Conservation (phyloP, 2,329 filamentous ascomycete genomes). For the Talaromyces sp. region DNA sequence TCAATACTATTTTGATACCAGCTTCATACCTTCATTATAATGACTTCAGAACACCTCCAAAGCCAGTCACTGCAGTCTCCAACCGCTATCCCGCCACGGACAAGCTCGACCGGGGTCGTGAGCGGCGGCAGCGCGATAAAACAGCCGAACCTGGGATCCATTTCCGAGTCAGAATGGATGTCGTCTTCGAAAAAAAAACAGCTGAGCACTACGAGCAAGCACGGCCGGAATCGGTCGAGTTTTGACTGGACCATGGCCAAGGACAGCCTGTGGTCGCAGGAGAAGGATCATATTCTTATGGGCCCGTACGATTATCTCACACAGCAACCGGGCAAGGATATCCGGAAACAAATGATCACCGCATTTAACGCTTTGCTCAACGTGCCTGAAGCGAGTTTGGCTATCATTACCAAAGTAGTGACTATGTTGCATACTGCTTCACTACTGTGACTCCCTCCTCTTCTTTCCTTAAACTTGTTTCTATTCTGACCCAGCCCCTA, state of each 20-base stretch:
- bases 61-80: slow-evolving; percentile 47
- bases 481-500: slow-evolving; percentile 11
- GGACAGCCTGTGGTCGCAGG: slow-evolving; percentile 31
- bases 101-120: slow-evolving; percentile 59
- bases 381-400: slow-evolving; percentile 36
- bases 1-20: not conserved
- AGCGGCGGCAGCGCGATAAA: slow-evolving; percentile 26
- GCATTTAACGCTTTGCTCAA: slow-evolving; percentile 43
- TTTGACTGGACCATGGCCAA: slow-evolving; percentile 35
- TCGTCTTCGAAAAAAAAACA: slow-evolving; percentile 34
- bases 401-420: slow-evolving; percentile 40
- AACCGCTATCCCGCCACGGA: slow-evolving; percentile 67
- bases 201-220: slow-evolving; percentile 22
- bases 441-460: slow-evolving; percentile 30
- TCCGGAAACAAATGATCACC: slow-evolving; percentile 40
- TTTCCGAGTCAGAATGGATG: slow-evolving; percentile 61
- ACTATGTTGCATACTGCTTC: slow-evolving; percentile 45
- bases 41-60: not conserved
- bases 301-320: slow-evolving; percentile 44
- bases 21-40: not conserved
- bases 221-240: slow-evolving; percentile 33
- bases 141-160: slow-evolving; percentile 45
- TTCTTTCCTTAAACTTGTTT: not conserved
- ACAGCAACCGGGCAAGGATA: slow-evolving; percentile 42
- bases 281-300: slow-evolving; percentile 41